phyloP scores from a whole-genome alignment of 2,329 filamentous ascomycete species.

The Calonectria hawksworthii region DNA sequence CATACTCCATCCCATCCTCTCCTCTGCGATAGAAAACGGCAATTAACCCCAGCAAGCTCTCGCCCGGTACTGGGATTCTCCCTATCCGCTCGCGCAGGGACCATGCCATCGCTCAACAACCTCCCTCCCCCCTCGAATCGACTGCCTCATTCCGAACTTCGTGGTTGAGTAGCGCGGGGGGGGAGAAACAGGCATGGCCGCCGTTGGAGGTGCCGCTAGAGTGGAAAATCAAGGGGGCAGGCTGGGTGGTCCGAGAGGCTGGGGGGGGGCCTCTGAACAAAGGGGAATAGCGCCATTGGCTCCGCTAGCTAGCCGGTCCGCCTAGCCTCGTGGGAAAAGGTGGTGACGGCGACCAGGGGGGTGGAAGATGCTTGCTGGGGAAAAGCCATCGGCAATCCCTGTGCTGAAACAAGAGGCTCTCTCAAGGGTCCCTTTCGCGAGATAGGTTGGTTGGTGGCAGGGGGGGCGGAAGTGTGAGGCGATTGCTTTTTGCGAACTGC shows the following conservation, averaged over 20 bases:
- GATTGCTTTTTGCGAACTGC: conserved; percentile 16
- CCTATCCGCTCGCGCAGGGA: background rate
- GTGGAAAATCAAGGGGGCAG: conserved; percentile 34
- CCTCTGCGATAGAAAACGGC: conserved; percentile 15
- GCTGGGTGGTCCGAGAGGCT: conserved; percentile 36
- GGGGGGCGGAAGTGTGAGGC: conserved; percentile 33
- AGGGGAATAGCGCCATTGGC: conserved; percentile 38
- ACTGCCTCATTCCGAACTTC: conserved; percentile 32
- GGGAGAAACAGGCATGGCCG: conserved; percentile 36
- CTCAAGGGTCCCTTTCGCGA: conserved; percentile 36
- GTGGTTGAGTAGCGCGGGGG: conserved; percentile 35
- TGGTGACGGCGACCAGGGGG: conserved; percentile 7
- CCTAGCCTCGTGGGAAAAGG: conserved; percentile 27
- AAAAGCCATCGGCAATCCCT: conserved; percentile 36
- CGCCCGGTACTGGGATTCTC: conserved; percentile 4
- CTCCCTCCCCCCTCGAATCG: conserved; percentile 17
- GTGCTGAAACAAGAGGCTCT: conserved; percentile 46
- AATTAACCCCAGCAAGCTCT: conserved; percentile 15
- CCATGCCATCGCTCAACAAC: conserved; percentile 26
- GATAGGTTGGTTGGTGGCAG: conserved; percentile 31
- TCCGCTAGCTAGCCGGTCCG: conserved; percentile 29
- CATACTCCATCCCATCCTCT: conserved; percentile 1
- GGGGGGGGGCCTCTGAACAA: conserved; percentile 29
- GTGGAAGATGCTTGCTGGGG: conserved; percentile 10
- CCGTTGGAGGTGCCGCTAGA: conserved; percentile 39